These are phyloP conservation scores for Colletotrichum sp. DNA, from an alignment of 2,329 filamentous ascomycete species.

Conservation along the genomic window DNA sequence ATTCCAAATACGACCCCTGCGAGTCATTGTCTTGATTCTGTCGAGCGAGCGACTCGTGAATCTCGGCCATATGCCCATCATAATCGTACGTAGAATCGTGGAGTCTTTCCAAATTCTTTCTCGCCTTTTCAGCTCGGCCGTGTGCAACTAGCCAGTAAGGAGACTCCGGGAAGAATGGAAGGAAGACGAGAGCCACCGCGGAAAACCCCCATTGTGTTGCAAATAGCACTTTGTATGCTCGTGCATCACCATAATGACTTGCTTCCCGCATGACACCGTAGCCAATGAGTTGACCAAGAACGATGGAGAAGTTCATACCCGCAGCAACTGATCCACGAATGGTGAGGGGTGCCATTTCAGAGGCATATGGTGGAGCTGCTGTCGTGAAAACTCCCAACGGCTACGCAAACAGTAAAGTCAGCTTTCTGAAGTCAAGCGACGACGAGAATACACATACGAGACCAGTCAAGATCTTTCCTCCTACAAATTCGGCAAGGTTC, in stretches of 20 bases:
- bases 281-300: constrained; percentile 13
- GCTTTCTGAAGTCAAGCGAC: neutral
- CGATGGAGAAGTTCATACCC: constrained; percentile 25
- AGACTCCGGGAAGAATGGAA: neutral
- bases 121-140: neutral
- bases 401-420: neutral
- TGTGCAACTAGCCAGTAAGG: neutral
- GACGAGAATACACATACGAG: neutral
- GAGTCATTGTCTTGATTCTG: neutral
- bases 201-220: constrained; percentile 32
- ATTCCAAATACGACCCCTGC: neutral
- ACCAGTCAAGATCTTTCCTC: neutral
- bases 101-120: neutral
- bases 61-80: neutral
- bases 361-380: constrained; percentile 25
- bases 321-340: constrained; percentile 27
- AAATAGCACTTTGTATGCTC: constrained; percentile 31
- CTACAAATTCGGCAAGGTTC: neutral
- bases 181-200: neutral
- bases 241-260: constrained; percentile 25
- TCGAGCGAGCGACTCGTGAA: neutral
- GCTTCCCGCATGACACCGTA: constrained; percentile 27
- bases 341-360: constrained; percentile 26
- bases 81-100: neutral
- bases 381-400: constrained; percentile 16